Percentiles rank a stretch among this genome's conserved stretches.
phyloP scores from a whole-genome alignment of 352 stramenopile species.

The Phytophthora melonis region DNA sequence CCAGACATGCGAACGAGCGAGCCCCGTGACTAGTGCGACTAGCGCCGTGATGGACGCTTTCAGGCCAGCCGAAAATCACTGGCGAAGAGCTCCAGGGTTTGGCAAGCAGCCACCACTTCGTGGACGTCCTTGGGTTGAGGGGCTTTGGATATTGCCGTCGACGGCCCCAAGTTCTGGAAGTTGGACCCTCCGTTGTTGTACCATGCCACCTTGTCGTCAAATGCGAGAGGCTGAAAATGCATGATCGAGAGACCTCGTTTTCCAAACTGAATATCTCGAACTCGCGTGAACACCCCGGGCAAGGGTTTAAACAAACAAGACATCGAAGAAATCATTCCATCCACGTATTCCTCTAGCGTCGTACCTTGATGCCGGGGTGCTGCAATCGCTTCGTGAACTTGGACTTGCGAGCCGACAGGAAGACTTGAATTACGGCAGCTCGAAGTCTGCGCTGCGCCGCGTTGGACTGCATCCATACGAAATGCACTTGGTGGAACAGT shows the following conservation, averaged over 20 bases:
- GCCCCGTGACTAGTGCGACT: not conserved
- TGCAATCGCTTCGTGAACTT: not conserved
- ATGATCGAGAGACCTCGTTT: not conserved
- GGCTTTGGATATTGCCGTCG: not conserved
- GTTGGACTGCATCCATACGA: not conserved
- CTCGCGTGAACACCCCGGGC: not conserved
- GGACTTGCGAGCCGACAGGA: not conserved
- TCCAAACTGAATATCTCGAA: not conserved
- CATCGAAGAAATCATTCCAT: not conserved
- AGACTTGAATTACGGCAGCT: not conserved
- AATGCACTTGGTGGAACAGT: not conserved
- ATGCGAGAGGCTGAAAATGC: not conserved
- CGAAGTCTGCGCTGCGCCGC: not conserved
- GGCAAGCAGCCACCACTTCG: not conserved
- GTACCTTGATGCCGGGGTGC: not conserved
- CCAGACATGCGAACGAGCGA: not conserved
- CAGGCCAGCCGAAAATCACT: not conserved
- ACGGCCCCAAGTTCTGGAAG: not conserved
- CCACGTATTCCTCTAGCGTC: not conserved
- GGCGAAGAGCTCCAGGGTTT: not conserved
- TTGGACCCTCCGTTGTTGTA: not conserved
- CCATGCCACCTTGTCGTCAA: not conserved
- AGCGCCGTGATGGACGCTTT: not conserved
- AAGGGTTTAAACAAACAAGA: constrained; percentile 1
- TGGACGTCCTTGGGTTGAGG: not conserved